Base-by-base conservation (phyloP, 345 rosid genomes). In the Garcia nutans region DNA sequence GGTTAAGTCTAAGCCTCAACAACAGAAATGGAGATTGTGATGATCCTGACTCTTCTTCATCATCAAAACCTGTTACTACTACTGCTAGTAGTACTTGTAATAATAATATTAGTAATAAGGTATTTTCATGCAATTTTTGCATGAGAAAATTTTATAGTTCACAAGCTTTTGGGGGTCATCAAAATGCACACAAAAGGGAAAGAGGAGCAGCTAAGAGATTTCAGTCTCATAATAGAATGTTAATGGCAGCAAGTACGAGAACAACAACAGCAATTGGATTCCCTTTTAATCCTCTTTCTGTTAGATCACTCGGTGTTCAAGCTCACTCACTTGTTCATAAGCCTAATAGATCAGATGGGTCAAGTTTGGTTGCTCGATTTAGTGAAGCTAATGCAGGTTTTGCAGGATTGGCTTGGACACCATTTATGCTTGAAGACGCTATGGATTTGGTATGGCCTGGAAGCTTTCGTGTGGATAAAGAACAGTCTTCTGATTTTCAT, bases 121-220 rank as follows among this genome's bases (percentile, higher is more conserved):
- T 83, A 10, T 86, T 86, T 78, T 83, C 86, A 22, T 87, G 89
- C 78, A 87, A 87, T 57, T 87, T 84, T 45, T 87, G 89, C 74
- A 66, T 63, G 85, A 83, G 88, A 41, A 84, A 81, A 70, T 84
- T 87, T 47, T 84, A 84, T 26, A 87, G 86, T 69, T 87, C 89
- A 19, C 89, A 87, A 37, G 89, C 89, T 3, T 71, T 85, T 28
- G 89, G 89, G 6, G 89, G 88, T 11, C 89, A 87, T 45, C 89
- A 84, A 52, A 87, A 87, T 47, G 88, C 89, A 28, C 89, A 87
- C 77, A 83, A 84, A 64, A 70, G 86, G 47, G 89, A 87, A 62
- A 77, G 88, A 65, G 85, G 81, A 52, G 85, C 79, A 17, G 86
- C 84, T 3, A 87, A 77, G 63, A 82, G 84, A 68, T 81, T 67